Percentiles rank a stretch among this genome's conserved stretches.
Conservation (phyloP, 2,329 filamentous ascomycete species). For the Nannizziopsis barbatae region DNA sequence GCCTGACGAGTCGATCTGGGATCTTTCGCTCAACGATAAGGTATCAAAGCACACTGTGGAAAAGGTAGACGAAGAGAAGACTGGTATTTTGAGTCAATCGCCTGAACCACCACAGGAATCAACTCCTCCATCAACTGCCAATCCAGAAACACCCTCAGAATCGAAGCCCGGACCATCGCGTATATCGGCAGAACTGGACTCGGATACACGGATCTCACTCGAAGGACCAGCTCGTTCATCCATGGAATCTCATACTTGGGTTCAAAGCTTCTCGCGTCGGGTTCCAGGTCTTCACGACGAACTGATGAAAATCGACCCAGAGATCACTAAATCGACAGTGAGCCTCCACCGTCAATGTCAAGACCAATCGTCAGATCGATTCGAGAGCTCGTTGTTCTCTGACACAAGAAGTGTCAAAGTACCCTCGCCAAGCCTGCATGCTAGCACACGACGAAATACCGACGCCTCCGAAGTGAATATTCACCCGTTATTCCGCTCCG, state of each 20-base stretch:
- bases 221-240: background rate
- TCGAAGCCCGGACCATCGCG: background rate
- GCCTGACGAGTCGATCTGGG: background rate
- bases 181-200: background rate
- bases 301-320: constrained; percentile 1
- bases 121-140: background rate
- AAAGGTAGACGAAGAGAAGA: background rate
- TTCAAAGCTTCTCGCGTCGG: constrained; percentile 3
- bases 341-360: background rate
- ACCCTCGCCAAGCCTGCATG: constrained; percentile 2
- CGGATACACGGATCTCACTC: background rate
- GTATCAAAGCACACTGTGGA: no score
- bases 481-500: constrained; percentile 13
- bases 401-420: constrained; percentile 1
- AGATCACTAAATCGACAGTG: background rate
- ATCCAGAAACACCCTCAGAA: background rate
- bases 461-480: constrained; percentile 1
- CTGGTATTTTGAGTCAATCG: background rate
- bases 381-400: background rate
- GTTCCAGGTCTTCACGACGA: constrained; percentile 8
- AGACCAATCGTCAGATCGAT: constrained; percentile 7
- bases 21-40: background rate
- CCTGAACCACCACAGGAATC: background rate
- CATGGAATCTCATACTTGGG: constrained; percentile 1
- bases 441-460: constrained; percentile 1